Base-by-base conservation (phyloP, 345 rosid genomes). In the Reutealis trisperma region DNA sequence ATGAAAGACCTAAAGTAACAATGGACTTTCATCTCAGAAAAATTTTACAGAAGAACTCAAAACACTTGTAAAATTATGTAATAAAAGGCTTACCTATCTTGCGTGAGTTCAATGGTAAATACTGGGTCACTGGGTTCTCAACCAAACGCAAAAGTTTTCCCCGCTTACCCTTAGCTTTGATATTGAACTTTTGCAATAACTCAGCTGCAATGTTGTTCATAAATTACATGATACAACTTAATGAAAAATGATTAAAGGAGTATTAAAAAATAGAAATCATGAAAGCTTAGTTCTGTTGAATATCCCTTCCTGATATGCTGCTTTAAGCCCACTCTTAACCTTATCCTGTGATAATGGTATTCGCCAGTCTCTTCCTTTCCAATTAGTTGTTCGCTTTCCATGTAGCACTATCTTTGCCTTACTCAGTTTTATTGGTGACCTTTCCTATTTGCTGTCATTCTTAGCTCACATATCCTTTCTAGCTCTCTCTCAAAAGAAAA, bases 71-170 rank as follows among this genome's bases (percentile, higher is more conserved):
- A 15, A 25, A 12, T 3, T 4, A 25, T 5, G 12, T 9, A 15
- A 62, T 0, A 67, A 45, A 19, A 67, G 71, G 30, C 71, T 67
- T 19, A 67, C 71, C 71, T 42, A 67, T 37, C 27, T 67, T 67
- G 21, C 25, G 71, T 15, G 71, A 42, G 54, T 42, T 67, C 32
- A n/a, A 4, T 5, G 71, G 71, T 41, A 67, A 67, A n/a, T 67
- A 42, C 9, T 67, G 71, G 8, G 71, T 67, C 52, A 67, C 52
- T 6, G 71, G 71, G 52, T 67, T 67, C 71, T 67, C 27, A n/a
- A 67, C 54, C 71, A 67, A 41, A 42, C 27, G 52, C 52, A 44
- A 42, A 11, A 67, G 71, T 10, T 67, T 67, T 13, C 25, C 52
- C 18, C 27, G 54, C 2, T 44, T 41, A 67, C 71, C 71, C 27